These are phyloP conservation scores for Globisporangium camurandrum DNA, from an alignment of 352 stramenopile species.

Conservation along the genomic window DNA sequence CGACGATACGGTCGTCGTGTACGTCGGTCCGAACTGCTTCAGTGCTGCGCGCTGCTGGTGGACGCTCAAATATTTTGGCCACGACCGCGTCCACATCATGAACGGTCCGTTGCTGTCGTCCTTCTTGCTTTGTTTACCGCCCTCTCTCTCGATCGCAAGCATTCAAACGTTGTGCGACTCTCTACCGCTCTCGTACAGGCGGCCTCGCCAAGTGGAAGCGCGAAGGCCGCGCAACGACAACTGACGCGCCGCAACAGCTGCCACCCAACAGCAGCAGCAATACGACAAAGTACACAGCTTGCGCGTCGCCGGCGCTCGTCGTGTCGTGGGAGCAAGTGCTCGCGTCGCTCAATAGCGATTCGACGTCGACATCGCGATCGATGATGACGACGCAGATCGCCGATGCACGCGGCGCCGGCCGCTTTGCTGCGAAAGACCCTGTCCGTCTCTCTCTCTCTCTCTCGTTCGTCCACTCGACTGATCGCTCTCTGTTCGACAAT, in stretches of 20 bases:
- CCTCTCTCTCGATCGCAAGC: too few relatives aligned
- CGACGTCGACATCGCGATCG: too few relatives aligned
- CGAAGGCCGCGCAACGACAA: slow-evolving; percentile 35
- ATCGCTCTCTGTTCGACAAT: too few relatives aligned
- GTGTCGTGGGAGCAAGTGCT: slow-evolving; percentile 59
- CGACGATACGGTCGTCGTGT: slow-evolving; percentile 69
- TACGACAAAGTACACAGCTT: slow-evolving; percentile 60
- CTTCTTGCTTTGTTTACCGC: not conserved
- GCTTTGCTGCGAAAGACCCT: slow-evolving; percentile 85
- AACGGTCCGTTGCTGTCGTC: slow-evolving; percentile 49
- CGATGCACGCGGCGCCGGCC: slow-evolving; percentile 82
- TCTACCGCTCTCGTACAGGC: slow-evolving; percentile 14
- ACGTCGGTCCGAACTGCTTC: slow-evolving; percentile 76
- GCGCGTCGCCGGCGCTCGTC: slow-evolving; percentile 36
- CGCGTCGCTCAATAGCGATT: slow-evolving; percentile 39
- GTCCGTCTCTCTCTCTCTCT: slow-evolving; percentile 16
- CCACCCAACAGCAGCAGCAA: slow-evolving; percentile 12
- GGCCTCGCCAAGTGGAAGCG: slow-evolving; percentile 68
- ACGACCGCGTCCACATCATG: slow-evolving; percentile 82
- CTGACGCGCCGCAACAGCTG: slow-evolving; percentile 20
- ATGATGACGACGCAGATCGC: slow-evolving; percentile 85
- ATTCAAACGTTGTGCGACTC: too few relatives aligned
- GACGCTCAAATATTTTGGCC: slow-evolving; percentile 88
- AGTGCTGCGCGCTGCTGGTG: slow-evolving; percentile 80
- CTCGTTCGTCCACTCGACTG: not conserved